Conservation (phyloP, 768 basidiomycete genomes). For the Suillus luteus region DNA sequence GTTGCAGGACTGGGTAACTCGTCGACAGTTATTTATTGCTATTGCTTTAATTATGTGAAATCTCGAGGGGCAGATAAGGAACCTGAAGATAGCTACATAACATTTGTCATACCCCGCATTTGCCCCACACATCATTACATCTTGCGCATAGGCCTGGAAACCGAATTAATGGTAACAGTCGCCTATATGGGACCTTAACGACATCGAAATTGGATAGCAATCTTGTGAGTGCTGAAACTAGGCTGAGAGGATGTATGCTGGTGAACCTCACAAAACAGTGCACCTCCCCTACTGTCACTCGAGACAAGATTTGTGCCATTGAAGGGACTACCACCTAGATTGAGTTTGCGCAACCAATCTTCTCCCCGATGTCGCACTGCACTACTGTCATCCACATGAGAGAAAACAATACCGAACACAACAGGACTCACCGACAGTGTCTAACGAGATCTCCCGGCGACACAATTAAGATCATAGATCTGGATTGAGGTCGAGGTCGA, state of each 20-base stretch:
- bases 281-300: neutral
- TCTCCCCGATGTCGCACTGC: neutral
- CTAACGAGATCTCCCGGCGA: neutral
- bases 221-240: neutral
- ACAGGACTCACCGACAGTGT: neutral
- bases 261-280: too few relatives aligned
- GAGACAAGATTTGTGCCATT: neutral
- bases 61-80: neutral
- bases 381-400: neutral
- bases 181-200: neutral
- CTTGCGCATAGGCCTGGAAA: neutral
- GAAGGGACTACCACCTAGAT: neutral
- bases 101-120: neutral
- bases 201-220: neutral
- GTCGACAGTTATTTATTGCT: neutral
- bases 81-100: neutral
- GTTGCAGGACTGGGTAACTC: neutral
- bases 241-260: neutral
- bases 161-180: neutral
- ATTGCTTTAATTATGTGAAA: neutral
- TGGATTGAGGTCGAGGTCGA: conserved; percentile 85
- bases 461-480: conserved; percentile 50
- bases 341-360: neutral
- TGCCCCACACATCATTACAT: neutral
- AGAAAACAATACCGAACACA: neutral